phyloP scores from a whole-genome alignment of 2,329 filamentous ascomycete species.

The Cyclaneusma minus region DNA sequence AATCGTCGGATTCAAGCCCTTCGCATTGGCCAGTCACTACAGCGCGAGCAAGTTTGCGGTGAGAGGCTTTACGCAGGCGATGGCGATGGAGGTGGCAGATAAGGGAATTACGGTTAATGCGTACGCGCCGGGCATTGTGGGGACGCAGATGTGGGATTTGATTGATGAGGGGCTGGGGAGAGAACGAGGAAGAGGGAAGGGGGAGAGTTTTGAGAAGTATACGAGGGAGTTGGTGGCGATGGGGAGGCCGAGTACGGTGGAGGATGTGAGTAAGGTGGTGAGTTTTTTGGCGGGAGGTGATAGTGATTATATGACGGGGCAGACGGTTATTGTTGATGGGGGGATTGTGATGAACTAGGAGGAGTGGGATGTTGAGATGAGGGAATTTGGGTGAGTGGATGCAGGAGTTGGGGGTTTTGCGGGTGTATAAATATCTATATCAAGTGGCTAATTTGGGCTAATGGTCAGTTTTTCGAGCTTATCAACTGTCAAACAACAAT shows the following conservation, averaged over 20 bases:
- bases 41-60: slow-evolving; percentile 49
- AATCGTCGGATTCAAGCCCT: slow-evolving; percentile 45
- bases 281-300: slow-evolving; percentile 43
- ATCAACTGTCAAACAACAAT: too few species aligned
- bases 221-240: slow-evolving; percentile 36
- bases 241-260: slow-evolving; percentile 39
- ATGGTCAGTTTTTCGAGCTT: too few species aligned
- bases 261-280: slow-evolving; percentile 49
- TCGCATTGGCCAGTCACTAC: slow-evolving; percentile 44
- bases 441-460: too few species aligned
- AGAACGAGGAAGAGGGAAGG: slow-evolving; percentile 31
- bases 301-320: slow-evolving; percentile 49
- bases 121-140: slow-evolving; percentile 53
- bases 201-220: slow-evolving; percentile 38
- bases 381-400: too few species aligned
- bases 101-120: slow-evolving; percentile 52
- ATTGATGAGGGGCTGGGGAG: slow-evolving; percentile 46
- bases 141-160: slow-evolving; percentile 52
- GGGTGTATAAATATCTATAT: too few species aligned
- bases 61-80: slow-evolving; percentile 44
- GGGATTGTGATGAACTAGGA: slow-evolving; percentile 26
- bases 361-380: too few species aligned
- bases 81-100: slow-evolving; percentile 47
- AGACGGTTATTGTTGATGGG: slow-evolving; percentile 47
- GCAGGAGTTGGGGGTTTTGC: too few species aligned